phyloP scores from a whole-genome alignment of 257 asterid species.

The Nicotiana benthamiana region DNA sequence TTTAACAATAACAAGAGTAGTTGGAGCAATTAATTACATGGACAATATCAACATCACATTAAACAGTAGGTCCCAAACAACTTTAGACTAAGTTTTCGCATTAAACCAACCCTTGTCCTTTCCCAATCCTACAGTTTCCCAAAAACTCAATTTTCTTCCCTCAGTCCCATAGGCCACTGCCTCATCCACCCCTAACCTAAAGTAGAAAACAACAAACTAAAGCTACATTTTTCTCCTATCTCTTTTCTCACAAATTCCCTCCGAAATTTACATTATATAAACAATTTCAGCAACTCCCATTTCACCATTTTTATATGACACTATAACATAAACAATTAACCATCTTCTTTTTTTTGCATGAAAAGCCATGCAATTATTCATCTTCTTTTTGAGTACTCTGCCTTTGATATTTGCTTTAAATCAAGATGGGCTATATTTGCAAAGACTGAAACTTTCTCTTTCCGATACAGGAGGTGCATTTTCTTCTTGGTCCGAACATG shows the following conservation, averaged over 20 bases:
- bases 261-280: background rate
- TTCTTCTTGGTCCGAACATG: slow-evolving; percentile 45
- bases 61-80: background rate
- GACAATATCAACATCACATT: background rate
- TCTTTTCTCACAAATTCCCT: background rate
- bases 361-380: background rate
- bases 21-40: too few species aligned
- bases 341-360: slow-evolving; percentile 1
- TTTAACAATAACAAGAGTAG: too few species aligned
- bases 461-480: slow-evolving; percentile 39
- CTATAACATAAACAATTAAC: background rate
- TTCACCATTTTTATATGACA: background rate
- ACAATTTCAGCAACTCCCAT: background rate
- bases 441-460: slow-evolving; percentile 34
- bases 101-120: background rate
- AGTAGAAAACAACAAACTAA: background rate
- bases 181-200: background rate
- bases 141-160: slow-evolving; percentile 1
- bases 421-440: slow-evolving; percentile 40
- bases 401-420: slow-evolving; percentile 34
- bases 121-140: background rate
- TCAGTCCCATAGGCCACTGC: background rate
- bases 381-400: background rate
- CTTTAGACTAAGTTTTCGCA: background rate
- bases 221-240: background rate